Base-by-base conservation (phyloP, 2,329 filamentous ascomycete genomes). In the Fusarium mundagurra region DNA sequence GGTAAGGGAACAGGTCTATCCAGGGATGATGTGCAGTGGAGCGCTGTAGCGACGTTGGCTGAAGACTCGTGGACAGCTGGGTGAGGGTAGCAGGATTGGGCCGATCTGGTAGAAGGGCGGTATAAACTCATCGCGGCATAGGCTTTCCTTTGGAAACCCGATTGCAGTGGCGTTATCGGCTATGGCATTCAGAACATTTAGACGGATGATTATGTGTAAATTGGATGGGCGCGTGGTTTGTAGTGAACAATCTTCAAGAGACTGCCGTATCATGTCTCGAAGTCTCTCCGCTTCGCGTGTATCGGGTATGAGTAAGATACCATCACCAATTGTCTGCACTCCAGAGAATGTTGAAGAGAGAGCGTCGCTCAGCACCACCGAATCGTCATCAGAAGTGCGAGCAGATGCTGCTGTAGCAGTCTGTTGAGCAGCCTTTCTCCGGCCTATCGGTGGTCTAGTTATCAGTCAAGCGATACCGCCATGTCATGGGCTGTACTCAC, bases 241-340 rank as follows among this genome's bases (percentile, higher is more conserved):
- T 39, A 29, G 24, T 27, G 34, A 54, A 39, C 39, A 38, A 18
- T 39, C 33, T 22, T 39, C 18, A 3, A 54, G 51, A 27, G 24
- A 36, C n/a, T 39, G n/a, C n/a, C 13, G 9, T 12, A 29, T 54
- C 34, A 54, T 22, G 33, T 38, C 13, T 38, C 34, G 24, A 17
- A 54, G 51, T 39, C 51, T 34, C 33, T 39, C 51, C 3, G 51
- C 51, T 14, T 54, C 7, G 0, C 3, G 17, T 17, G 3, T 16
- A 39, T 39, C 14, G 24, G 34, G 20, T 29, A 39, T 29, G 3
- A 54, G 51, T 22, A 54, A n/a, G 13, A 54, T 9, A 5, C 34
- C 24, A 17, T n/a, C 20, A 3, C 34, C 34, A 29, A n/a, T 27
- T 0, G 0, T 2, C 14, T 7, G 18, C 12, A 0, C 6, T 24